Evolutionary conservation across 2,329 filamentous ascomycete species (phyloP).

Genomic region (Leptosphaerulina australis): DNA sequence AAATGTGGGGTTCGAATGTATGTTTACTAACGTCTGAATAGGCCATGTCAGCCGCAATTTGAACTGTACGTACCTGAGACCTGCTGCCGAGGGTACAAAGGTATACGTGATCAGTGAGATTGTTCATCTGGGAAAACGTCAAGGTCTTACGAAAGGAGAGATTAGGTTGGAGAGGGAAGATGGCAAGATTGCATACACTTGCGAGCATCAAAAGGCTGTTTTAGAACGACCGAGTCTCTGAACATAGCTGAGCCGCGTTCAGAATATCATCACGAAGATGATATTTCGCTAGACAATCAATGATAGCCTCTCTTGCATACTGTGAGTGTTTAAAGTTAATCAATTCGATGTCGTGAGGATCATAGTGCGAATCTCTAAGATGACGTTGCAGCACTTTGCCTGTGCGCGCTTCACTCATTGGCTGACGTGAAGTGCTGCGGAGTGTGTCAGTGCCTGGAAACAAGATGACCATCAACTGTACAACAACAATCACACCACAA

Average conservation of each 20-base stretch:
- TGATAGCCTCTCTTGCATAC: neutral
- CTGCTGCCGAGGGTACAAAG: slow-evolving; percentile 49
- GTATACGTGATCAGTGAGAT: slow-evolving; percentile 53
- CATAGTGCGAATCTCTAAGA: neutral
- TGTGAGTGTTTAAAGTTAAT: neutral
- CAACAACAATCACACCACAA: slow-evolving; percentile 30
- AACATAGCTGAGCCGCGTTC: neutral
- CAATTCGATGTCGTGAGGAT: neutral
- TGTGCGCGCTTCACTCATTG: slow-evolving; percentile 15
- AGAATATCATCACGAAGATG: neutral
- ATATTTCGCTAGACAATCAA: neutral
- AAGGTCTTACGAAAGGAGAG: slow-evolving; percentile 49
- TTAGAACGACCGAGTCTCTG: slow-evolving; percentile 32
- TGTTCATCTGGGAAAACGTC: slow-evolving; percentile 51
- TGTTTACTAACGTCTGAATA: neutral
- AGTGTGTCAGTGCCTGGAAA: slow-evolving; percentile 14
- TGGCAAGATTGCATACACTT: slow-evolving; percentile 49
- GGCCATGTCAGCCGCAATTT: slow-evolving; percentile 50
- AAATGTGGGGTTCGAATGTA: neutral
- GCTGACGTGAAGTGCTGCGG: slow-evolving; percentile 6
- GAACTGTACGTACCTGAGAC: slow-evolving; percentile 55
- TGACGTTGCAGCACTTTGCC: slow-evolving; percentile 17
- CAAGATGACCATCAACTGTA: slow-evolving; percentile 18
- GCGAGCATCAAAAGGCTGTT: slow-evolving; percentile 48
- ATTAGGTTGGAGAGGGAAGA: slow-evolving; percentile 48